Conservation (phyloP, 2,329 filamentous ascomycete genomes). For the Diaporthe sp. region DNA sequence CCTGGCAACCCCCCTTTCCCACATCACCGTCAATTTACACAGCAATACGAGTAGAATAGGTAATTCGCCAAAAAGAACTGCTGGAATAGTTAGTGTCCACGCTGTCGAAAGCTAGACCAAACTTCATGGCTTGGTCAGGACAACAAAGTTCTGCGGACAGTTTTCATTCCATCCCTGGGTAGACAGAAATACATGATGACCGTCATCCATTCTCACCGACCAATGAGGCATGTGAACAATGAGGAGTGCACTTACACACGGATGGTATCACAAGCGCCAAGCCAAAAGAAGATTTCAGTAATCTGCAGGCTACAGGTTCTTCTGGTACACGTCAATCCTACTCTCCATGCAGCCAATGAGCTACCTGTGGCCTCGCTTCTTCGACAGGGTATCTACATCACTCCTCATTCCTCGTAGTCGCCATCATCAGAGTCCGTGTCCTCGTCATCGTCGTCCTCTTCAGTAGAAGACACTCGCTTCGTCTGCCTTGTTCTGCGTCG, state of each 20-base stretch:
- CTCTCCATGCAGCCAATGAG: neutral
- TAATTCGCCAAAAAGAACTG: neutral
- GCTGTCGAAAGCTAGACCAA: neutral
- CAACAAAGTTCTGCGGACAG: neutral
- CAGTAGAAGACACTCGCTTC: conserved; percentile 31
- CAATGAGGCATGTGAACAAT: neutral
- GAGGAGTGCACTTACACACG: neutral
- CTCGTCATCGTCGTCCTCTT: conserved; percentile 39
- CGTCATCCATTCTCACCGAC: neutral
- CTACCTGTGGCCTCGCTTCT: neutral
- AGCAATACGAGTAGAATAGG: neutral
- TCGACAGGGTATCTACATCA: neutral
- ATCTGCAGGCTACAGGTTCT: neutral
- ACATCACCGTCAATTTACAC: neutral
- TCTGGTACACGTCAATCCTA: neutral
- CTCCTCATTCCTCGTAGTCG: conserved; percentile 30
- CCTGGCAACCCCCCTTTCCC: neutral
- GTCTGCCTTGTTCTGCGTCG: conserved; percentile 13
- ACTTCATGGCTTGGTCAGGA: neutral
- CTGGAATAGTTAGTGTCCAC: too few relatives aligned
- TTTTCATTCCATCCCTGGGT: neutral
- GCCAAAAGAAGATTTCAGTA: neutral
- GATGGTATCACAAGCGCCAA: neutral
- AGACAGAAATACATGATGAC: neutral
- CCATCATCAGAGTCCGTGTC: conserved; percentile 35